Conservation (phyloP, 306 rosid genomes). For the Prunus campanulata region DNA sequence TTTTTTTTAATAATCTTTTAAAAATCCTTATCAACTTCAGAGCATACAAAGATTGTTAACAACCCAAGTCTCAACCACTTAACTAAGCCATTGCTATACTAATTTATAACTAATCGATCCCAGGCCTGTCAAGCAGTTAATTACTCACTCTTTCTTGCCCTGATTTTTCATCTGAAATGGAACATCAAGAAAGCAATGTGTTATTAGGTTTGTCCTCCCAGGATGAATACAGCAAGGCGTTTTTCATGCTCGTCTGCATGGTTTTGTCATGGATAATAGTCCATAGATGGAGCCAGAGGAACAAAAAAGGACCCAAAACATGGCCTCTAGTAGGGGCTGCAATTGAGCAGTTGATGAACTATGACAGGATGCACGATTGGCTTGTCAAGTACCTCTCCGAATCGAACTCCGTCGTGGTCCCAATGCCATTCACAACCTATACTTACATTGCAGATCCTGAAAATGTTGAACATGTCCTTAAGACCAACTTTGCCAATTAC, state of each 20-base stretch:
- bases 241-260: constrained; percentile 33
- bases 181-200: constrained; percentile 15
- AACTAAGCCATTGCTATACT: constrained; percentile 12
- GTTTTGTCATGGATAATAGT: constrained; percentile 54
- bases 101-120: constrained; percentile 28
- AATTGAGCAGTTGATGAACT: constrained; percentile 68
- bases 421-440: constrained; percentile 85
- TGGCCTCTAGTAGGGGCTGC: constrained; percentile 94
- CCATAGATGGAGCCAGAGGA: constrained; percentile 72
- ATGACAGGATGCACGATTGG: constrained; percentile 92
- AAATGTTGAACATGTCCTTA: constrained; percentile 81
- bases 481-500: constrained; percentile 81
- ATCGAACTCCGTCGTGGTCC: constrained; percentile 69
- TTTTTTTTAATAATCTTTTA: not conserved
- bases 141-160: not conserved
- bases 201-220: constrained; percentile 9
- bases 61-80: not conserved
- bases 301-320: constrained; percentile 74
- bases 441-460: constrained; percentile 92
- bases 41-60: constrained; percentile 39
- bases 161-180: constrained; percentile 23
- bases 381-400: constrained; percentile 53
- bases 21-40: not conserved
- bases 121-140: not conserved
- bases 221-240: constrained; percentile 34